These are phyloP conservation scores for Aspergillus chevalieri DNA, from an alignment of 2,329 filamentous ascomycete genomes.

Conservation along the genomic window DNA sequence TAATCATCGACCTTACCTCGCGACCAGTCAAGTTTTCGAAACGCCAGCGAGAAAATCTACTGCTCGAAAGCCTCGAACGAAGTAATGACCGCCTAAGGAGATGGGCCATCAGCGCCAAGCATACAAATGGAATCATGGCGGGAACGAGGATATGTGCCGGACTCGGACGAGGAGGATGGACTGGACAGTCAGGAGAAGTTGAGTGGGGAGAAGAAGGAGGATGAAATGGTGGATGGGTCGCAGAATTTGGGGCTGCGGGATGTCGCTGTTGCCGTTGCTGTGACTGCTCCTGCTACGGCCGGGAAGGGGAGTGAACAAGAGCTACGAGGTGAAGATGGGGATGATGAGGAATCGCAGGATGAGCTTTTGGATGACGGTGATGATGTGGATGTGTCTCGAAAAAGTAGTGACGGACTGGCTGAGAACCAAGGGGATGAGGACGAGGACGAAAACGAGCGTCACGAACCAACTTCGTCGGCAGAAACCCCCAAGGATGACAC, in stretches of 20 bases:
- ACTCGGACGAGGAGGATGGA: conserved; percentile 44
- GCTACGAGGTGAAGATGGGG: neutral
- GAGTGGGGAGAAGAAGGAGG: conserved; percentile 1
- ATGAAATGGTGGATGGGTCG: neutral
- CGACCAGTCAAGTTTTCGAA: neutral
- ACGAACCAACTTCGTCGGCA: neutral
- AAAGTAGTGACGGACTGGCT: too few species aligned
- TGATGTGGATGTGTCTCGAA: neutral
- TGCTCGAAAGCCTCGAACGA: neutral
- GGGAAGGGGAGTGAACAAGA: neutral
- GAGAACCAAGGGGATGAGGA: too few species aligned
- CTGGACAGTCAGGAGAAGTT: conserved; percentile 28
- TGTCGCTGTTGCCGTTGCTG: too few species aligned
- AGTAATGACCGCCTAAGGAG: conserved; percentile 26
- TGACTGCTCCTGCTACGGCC: too few species aligned
- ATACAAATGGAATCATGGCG: conserved; percentile 45
- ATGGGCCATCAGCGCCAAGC: conserved; percentile 30
- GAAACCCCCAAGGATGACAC: neutral
- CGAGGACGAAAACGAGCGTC: too few species aligned
- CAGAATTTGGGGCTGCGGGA: neutral
- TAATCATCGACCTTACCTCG: too few species aligned
- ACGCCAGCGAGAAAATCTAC: neutral
- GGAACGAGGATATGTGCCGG: conserved; percentile 47
- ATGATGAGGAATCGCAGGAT: neutral
- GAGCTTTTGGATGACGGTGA: neutral